These are phyloP conservation scores for Sclerotinia glacialis DNA, from an alignment of 2,329 filamentous ascomycete genomes.

Conservation along the genomic window DNA sequence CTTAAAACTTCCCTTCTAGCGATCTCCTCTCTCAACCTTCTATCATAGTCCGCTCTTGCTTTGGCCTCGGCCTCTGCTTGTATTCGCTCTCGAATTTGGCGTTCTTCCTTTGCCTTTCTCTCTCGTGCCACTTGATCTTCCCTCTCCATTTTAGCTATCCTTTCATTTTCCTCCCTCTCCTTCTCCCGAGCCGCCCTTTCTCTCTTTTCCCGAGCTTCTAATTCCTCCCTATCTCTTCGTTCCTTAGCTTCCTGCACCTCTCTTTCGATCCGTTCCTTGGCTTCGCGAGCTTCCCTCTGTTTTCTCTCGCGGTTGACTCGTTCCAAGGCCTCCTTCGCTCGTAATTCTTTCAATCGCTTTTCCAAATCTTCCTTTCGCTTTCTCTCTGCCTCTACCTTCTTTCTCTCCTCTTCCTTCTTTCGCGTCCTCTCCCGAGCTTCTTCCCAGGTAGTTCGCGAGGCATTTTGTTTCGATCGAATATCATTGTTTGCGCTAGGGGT, in stretches of 20 bases:
- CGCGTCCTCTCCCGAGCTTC: constrained; percentile 66
- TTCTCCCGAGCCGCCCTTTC: constrained; percentile 46
- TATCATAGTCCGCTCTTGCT: constrained; percentile 40
- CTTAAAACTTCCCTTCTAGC: constrained; percentile 28
- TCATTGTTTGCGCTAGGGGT: constrained; percentile 25
- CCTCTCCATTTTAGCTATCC: constrained; percentile 21
- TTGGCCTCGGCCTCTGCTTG: constrained; percentile 52
- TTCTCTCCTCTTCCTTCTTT: constrained; percentile 65
- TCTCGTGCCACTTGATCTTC: constrained; percentile 29
- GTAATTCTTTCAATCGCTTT: constrained; percentile 52
- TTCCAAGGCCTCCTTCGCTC: constrained; percentile 53
- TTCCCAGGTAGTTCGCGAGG: constrained; percentile 58
- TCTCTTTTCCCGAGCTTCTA: constrained; percentile 17
- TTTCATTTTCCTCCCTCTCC: constrained; percentile 39
- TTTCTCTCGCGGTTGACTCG: constrained; percentile 42
- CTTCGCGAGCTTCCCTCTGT: constrained; percentile 45
- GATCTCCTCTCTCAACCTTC: constrained; percentile 41
- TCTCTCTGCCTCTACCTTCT: constrained; percentile 58
- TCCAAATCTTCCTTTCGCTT: constrained; percentile 57
- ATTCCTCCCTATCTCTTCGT: constrained; percentile 28
- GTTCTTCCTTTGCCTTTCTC: constrained; percentile 47
- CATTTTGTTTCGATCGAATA: constrained; percentile 25
- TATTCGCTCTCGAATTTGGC: constrained; percentile 46
- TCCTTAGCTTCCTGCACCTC: constrained; percentile 26
- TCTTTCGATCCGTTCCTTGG: constrained; percentile 56